phyloP scores from a whole-genome alignment of 2,329 filamentous ascomycete species.

The Trichoderma lentiforme region DNA sequence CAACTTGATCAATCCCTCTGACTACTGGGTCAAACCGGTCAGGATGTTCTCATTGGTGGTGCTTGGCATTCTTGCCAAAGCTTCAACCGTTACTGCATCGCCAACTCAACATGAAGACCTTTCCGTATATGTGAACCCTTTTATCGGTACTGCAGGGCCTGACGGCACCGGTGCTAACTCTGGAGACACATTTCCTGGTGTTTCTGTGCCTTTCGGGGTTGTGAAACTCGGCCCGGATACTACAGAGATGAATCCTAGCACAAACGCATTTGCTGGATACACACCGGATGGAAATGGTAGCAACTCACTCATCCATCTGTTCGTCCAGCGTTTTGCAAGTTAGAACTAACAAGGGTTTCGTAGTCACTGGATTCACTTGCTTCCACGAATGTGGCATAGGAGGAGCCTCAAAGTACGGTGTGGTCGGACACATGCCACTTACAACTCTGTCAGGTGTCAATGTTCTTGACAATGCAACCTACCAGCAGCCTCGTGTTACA shows the following conservation, averaged over 20 bases:
- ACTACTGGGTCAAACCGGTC: background rate
- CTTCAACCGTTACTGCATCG: background rate
- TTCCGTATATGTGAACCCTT: conserved; percentile 41
- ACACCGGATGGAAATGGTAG: conserved; percentile 38
- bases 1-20: background rate
- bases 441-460: conserved; percentile 39
- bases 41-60: background rate
- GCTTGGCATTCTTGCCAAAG: background rate
- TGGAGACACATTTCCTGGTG: conserved; percentile 43
- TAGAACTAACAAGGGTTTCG: background rate
- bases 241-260: conserved; percentile 18
- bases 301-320: background rate
- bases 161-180: conserved; percentile 43
- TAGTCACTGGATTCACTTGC: conserved; percentile 47
- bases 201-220: conserved; percentile 42
- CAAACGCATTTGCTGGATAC: conserved; percentile 34
- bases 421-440: conserved; percentile 49
- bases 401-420: conserved; percentile 57
- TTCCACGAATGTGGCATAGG: conserved; percentile 57
- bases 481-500: conserved; percentile 41
- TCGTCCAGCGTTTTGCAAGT: too few species aligned
- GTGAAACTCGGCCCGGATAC: conserved; percentile 45
- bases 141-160: conserved; percentile 48
- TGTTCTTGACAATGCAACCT: conserved; percentile 46
- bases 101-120: background rate